A percentile compares a stretch with the other conserved stretches of the same genome.
These are phyloP conservation scores for Aspergillus ellipticus DNA, from an alignment of 495 filamentous ascomycete species.

Conservation along the genomic window DNA sequence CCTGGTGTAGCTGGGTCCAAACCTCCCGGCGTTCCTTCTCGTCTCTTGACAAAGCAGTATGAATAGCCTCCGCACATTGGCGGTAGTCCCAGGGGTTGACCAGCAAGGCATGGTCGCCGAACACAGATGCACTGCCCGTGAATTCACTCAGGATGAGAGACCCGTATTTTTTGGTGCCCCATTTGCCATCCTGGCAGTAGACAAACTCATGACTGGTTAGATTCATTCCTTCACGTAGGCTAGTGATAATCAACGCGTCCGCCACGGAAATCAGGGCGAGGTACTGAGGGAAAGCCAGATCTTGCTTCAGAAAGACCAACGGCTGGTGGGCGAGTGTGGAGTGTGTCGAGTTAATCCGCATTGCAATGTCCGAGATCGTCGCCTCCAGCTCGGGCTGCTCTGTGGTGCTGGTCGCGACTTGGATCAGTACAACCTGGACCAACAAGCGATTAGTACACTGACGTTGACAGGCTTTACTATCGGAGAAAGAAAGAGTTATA, in stretches of 20 bases:
- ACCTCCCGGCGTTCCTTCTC: constrained; percentile 67
- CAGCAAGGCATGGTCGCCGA: constrained; percentile 65
- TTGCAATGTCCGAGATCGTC: constrained; percentile 86
- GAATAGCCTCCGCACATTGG: constrained; percentile 78
- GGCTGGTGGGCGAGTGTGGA: constrained; percentile 86
- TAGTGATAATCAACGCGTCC: constrained; percentile 87
- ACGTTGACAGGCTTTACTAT: too few relatives aligned
- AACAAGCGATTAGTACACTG: background rate
- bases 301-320: constrained; percentile 90
- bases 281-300: constrained; percentile 86
- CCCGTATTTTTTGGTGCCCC: constrained; percentile 69
- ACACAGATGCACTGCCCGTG: constrained; percentile 83
- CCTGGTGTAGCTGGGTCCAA: constrained; percentile 69
- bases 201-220: constrained; percentile 89
- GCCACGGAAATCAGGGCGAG: constrained; percentile 83
- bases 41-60: constrained; percentile 70
- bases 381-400: constrained; percentile 83
- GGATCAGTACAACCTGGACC: constrained; percentile 70
- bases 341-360: constrained; percentile 82
- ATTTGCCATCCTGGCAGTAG: constrained; percentile 85
- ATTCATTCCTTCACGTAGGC: constrained; percentile 93
- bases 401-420: constrained; percentile 84
- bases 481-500: constrained; percentile 10
- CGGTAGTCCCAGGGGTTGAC: constrained; percentile 95
- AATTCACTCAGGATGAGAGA: constrained; percentile 91